These are phyloP conservation scores for Abrus pulchellus DNA, from an alignment of 306 rosid genomes.

Conservation along the genomic window DNA sequence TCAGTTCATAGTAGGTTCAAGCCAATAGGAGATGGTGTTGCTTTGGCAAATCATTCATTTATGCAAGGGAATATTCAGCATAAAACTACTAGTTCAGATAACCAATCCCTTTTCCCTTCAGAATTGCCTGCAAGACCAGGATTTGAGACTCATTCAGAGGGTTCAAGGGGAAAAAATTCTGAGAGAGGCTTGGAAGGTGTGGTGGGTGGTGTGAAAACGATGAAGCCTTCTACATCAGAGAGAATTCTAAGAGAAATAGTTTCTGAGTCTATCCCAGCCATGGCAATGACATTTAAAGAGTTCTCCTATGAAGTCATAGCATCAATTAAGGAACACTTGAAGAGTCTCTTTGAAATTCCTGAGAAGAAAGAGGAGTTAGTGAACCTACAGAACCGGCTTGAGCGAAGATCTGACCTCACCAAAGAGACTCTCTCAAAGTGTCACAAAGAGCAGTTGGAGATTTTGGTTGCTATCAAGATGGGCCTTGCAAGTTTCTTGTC, in stretches of 20 bases:
- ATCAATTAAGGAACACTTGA: slow-evolving; percentile 65
- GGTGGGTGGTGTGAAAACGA: slow-evolving; percentile 56
- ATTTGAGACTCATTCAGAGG: slow-evolving; percentile 65
- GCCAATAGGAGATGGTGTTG: slow-evolving; percentile 84
- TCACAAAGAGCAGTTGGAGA: slow-evolving; percentile 70
- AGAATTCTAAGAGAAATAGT: slow-evolving; percentile 64
- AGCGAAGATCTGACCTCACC: slow-evolving; percentile 74
- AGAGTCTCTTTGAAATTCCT: slow-evolving; percentile 57
- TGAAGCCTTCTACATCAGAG: slow-evolving; percentile 66
- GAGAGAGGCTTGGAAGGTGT: slow-evolving; percentile 66
- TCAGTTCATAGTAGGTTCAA: slow-evolving; percentile 91
- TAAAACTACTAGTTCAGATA: slow-evolving; percentile 69
- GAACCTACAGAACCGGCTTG: slow-evolving; percentile 63
- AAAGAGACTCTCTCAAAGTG: slow-evolving; percentile 77
- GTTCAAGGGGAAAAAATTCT: slow-evolving; percentile 74
- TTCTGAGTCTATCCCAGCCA: slow-evolving; percentile 59
- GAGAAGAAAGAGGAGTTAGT: slow-evolving; percentile 74
- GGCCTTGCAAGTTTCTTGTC: slow-evolving; percentile 69
- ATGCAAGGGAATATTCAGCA: slow-evolving; percentile 68
- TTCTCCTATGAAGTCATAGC: slow-evolving; percentile 62
- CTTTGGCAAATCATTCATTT: slow-evolving; percentile 64
- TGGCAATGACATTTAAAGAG: slow-evolving; percentile 71
- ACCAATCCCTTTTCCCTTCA: slow-evolving; percentile 77
- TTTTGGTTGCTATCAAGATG: slow-evolving; percentile 75
- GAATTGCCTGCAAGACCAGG: slow-evolving; percentile 79